Conservation (phyloP, 768 basidiomycete species). For the Suillus subalutaceus region DNA sequence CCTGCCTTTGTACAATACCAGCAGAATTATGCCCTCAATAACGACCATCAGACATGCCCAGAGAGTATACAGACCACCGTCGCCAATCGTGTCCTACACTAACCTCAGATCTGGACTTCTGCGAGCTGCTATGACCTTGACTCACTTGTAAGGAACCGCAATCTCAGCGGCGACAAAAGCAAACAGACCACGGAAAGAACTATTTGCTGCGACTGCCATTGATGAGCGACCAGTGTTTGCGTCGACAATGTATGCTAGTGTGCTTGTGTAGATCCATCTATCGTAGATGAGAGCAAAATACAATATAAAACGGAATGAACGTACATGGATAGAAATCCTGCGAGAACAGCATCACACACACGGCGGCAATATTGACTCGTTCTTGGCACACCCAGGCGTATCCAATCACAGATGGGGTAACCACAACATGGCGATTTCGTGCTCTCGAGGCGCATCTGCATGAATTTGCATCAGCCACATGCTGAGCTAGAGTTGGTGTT, state of each 20-base stretch:
- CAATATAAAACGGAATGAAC: constrained; percentile 23
- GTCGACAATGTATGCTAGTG: constrained; percentile 85
- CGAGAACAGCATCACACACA: constrained; percentile 69
- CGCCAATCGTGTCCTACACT: constrained; percentile 19
- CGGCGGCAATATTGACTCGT: constrained; percentile 63
- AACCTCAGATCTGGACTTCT: neutral
- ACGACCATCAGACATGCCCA: constrained; percentile 59
- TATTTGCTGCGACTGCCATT: constrained; percentile 75
- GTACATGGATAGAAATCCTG: constrained; percentile 72
- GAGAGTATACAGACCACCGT: constrained; percentile 32
- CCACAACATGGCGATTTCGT: constrained; percentile 53
- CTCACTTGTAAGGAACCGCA: constrained; percentile 67
- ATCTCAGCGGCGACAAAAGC: constrained; percentile 76
- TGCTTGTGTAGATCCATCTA: constrained; percentile 63
- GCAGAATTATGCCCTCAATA: constrained; percentile 53
- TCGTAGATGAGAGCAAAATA: neutral
- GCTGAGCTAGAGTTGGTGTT: neutral
- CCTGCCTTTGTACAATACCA: constrained; percentile 61
- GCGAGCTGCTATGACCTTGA: neutral
- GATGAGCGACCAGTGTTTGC: constrained; percentile 83
- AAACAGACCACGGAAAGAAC: constrained; percentile 66
- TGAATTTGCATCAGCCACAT: neutral
- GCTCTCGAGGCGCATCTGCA: constrained; percentile 72
- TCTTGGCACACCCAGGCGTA: constrained; percentile 79
- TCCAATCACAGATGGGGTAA: constrained; percentile 61